These are phyloP conservation scores for Globisporangium polare DNA, from an alignment of 352 stramenopile species.

Conservation along the genomic window DNA sequence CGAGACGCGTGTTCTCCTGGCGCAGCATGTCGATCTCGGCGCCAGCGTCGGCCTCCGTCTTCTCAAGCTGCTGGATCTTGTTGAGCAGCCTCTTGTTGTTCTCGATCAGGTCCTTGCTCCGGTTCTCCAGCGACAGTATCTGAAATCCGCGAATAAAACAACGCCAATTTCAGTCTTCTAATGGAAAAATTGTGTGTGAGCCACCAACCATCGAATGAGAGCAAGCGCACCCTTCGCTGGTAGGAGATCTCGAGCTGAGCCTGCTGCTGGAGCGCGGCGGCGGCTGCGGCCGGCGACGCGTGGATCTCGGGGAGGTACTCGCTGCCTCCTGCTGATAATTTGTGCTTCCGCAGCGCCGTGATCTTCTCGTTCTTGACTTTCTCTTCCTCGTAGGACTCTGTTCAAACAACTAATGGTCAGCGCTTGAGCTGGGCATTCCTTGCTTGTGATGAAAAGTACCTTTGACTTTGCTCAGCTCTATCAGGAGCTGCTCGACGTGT, in stretches of 20 bases:
- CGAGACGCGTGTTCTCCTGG: conserved; percentile 40
- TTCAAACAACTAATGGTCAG: not conserved
- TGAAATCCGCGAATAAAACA: conserved; percentile 15
- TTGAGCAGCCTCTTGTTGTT: conserved; percentile 72
- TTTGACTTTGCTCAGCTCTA: conserved; percentile 30
- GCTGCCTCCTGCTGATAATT: conserved; percentile 5
- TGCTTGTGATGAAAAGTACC: conserved; percentile 6
- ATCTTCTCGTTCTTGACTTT: conserved; percentile 52
- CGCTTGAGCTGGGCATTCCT: not conserved
- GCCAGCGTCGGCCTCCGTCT: conserved; percentile 37
- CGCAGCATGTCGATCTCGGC: conserved; percentile 28
- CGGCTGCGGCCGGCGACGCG: conserved; percentile 18
- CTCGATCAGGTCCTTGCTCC: conserved; percentile 47
- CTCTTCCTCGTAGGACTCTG: conserved; percentile 42
- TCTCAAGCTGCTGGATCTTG: conserved; percentile 63
- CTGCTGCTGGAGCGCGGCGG: conserved; percentile 57
- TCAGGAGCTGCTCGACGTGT: conserved; percentile 30
- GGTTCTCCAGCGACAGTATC: conserved; percentile 59
- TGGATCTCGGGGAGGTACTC: conserved; percentile 46
- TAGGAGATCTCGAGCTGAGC: conserved; percentile 63
- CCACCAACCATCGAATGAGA: not conserved
- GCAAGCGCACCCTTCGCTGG: conserved; percentile 46
- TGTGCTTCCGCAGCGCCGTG: conserved; percentile 21
- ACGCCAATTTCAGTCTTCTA: not conserved
- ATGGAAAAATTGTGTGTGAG: not conserved